Evolutionary conservation across 495 filamentous ascomycete genomes (phyloP), one percentile per base, ranked within the genome.

Genomic region (Lichina pygmaea): DNA sequence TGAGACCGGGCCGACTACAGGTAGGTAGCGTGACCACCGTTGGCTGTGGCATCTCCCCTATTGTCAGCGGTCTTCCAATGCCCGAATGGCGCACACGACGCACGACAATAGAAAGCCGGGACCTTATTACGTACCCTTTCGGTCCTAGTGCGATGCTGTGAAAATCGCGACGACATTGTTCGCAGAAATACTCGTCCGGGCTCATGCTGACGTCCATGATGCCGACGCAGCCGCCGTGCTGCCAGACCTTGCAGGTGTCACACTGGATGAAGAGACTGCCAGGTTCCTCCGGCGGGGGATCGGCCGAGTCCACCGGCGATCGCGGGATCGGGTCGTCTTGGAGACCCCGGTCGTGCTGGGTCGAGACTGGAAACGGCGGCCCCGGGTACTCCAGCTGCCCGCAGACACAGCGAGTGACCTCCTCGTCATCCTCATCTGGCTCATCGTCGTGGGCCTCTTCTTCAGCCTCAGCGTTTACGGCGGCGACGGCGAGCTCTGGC

Each of bases 231-330:
- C 83, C 85, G 55, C 89, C 91, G 54, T 99, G 89, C 55, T 99
- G 89, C 89, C 89, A 99, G 46, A 94, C 89, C 58, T 93, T 91
- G 62, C 89, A 99, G 43, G 72, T 65, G 59, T 99, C 89, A 71
- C 89, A 99, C 64, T 95, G 89, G 49, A 99, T 86, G 58, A 93
- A 99, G 59, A 95, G 77, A 12, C 86, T 85, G 36, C 89, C 86
- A 43, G 81, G 66, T 42, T 93, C 86, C 53, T 95, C 86, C 31
- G 76, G 70, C 42, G 82, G 61, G 44, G 75, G 65, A 53, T 85
- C 78, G 45, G 72, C 64, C 36, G 52, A 59, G 45, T 70, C 60
- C n/a, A 62, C 48, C 44, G 59, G 63, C 13, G 58, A 52, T 52
- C 66, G 72, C 7, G 36, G 12, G 39, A 16, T 38, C 47, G 17